Evolutionary conservation across 345 rosid genomes (phyloP), one percentile per base, ranked within the genome.

Genomic region (Eucalyptus tenuipes): DNA sequence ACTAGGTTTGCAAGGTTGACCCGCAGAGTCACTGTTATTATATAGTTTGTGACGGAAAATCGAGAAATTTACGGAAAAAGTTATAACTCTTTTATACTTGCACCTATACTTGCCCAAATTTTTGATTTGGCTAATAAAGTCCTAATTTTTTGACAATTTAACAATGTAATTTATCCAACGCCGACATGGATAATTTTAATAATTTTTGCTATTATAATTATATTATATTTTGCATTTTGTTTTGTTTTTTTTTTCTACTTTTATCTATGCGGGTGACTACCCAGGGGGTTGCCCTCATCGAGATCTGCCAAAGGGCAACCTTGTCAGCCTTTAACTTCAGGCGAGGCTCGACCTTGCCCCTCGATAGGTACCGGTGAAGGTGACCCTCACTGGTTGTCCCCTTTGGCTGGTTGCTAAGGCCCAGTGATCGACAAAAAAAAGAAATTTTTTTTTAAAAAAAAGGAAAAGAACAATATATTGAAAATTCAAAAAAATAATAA

Each of bases 341-440:
- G 61, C 29, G 4, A 55, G 29, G 61, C 29, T 55, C 3, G 0
- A 55, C 13, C 61, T 55, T 10, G 29, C 61, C 29, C 61, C 29
- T 55, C 0, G 13, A 0, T 0, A 24, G 13, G 29, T 55, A 24
- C 1, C 7, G 2, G 0, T 0, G 29, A 55, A 9, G 29, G 27
- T 13, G 1, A 55, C 29, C 61, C 2, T 55, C 29, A 55, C 10
- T 8, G 0, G 57, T 52, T 52, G 25, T 7, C 57, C 4, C 13
- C 13, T 24, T 55, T 24, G 29, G 29, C 13, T 24, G 24, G 12
- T 55, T 9, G 13, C 12, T 55, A 20, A 22, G 13, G 29, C 27
- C 12, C 0, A 8, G 3, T 2, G 5, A 55, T 55, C 2, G 0
- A 24, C 0, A 7, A 1, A 24, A 24, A 55, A 55, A 10, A 0